These are phyloP conservation scores for Lichtheimia hyalospora DNA, from an alignment of 371 early-diverging fungal species.

Conservation along the genomic window DNA sequence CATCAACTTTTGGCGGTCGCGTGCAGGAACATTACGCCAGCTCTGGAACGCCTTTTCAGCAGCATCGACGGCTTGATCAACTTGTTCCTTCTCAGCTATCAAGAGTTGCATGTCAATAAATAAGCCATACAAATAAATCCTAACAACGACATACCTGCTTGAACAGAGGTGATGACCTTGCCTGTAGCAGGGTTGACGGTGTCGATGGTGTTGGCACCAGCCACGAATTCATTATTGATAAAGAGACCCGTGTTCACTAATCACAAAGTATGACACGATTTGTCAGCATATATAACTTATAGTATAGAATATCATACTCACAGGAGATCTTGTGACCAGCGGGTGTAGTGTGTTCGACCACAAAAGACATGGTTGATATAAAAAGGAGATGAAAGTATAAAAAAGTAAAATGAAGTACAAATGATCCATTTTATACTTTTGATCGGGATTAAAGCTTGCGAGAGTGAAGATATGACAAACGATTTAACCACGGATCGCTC, in stretches of 20 bases:
- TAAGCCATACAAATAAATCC: background rate
- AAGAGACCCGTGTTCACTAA: constrained; percentile 55
- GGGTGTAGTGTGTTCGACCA: constrained; percentile 29
- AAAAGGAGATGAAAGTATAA: background rate
- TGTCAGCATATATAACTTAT: background rate
- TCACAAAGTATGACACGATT: background rate
- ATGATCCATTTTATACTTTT: background rate
- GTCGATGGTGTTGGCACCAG: constrained; percentile 42
- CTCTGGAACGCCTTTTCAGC: constrained; percentile 45
- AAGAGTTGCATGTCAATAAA: background rate
- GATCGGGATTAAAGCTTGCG: background rate
- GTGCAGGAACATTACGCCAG: constrained; percentile 31
- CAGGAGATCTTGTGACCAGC: constrained; percentile 38
- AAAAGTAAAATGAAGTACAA: background rate
- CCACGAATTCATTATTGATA: constrained; percentile 57
- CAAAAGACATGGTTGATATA: constrained; percentile 10
- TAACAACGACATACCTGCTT: constrained; percentile 36
- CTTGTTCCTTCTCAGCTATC: constrained; percentile 44
- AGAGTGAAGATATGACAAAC: background rate
- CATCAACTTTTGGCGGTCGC: constrained; percentile 39
- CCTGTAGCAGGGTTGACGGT: constrained; percentile 48
- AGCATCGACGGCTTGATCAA: constrained; percentile 53
- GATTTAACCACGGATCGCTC: too few relatives aligned
- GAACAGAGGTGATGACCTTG: constrained; percentile 36
- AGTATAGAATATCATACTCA: constrained; percentile 13